Percentiles rank a stretch among this genome's conserved stretches.
These are phyloP conservation scores for Lasiosphaeria ovina DNA, from an alignment of 495 filamentous ascomycete genomes.

Conservation along the genomic window DNA sequence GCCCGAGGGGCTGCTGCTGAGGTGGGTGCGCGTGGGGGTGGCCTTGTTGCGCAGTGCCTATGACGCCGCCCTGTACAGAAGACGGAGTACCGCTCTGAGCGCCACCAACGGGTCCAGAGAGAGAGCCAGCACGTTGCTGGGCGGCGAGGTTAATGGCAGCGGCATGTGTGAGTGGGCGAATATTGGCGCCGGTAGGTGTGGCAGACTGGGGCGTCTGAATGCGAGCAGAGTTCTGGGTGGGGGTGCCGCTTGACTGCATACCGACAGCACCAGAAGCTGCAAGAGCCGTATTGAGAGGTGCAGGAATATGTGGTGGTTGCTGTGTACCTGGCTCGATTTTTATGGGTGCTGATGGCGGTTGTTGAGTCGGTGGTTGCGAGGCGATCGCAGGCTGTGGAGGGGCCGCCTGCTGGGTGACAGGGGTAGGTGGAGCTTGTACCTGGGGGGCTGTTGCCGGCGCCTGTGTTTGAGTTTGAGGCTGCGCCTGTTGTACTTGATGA, in stretches of 20 bases:
- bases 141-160: constrained; percentile 42
- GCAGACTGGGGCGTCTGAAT: constrained; percentile 49
- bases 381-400: constrained; percentile 9
- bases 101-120: neutral
- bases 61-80: constrained; percentile 30
- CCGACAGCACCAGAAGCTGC: constrained; percentile 36
- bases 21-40: constrained; percentile 59
- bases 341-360: constrained; percentile 28
- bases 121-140: constrained; percentile 36
- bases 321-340: constrained; percentile 43
- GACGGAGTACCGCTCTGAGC: constrained; percentile 15
- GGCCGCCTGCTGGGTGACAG: constrained; percentile 3
- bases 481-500: constrained; percentile 27
- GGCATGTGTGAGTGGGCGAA: constrained; percentile 47
- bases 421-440: neutral
- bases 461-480: constrained; percentile 21
- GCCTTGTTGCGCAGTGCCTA: constrained; percentile 32
- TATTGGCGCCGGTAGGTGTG: constrained; percentile 41
- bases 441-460: neutral
- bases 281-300: constrained; percentile 47
- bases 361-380: constrained; percentile 16
- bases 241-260: constrained; percentile 40
- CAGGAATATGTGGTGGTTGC: constrained; percentile 24
- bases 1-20: constrained; percentile 28
- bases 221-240: constrained; percentile 43